Evolutionary conservation across 75 land plant species (phyloP).

Genomic region (Pinus albicaulis): DNA sequence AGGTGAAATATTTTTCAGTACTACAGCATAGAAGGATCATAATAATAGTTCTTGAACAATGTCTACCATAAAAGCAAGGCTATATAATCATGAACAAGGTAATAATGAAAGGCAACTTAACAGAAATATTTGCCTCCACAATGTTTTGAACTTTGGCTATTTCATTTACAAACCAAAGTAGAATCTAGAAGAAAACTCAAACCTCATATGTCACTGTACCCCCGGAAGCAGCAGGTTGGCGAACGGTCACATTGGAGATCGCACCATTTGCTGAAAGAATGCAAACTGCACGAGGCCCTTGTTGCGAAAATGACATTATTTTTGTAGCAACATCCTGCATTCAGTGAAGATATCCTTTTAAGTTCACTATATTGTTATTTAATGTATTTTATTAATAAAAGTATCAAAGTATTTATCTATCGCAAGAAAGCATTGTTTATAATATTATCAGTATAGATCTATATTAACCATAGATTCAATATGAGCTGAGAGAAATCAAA

Average conservation of each 20-base stretch:
- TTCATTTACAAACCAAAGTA: no score
- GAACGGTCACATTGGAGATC: slow-evolving; percentile 59
- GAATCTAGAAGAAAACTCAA: neutral
- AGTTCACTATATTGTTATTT: neutral
- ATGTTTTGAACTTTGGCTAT: no score
- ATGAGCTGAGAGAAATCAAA: no score
- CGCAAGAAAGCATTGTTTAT: neutral
- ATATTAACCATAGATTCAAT: no score
- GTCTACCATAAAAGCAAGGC: neutral
- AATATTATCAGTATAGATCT: no score
- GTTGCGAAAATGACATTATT: slow-evolving; percentile 64
- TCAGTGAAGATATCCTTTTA: neutral
- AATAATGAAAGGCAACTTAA: neutral
- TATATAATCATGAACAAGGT: neutral
- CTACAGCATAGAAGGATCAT: neutral
- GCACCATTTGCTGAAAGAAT: slow-evolving; percentile 66
- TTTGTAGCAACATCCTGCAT: slow-evolving; percentile 60
- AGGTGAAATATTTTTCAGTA: neutral
- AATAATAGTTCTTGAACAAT: neutral
- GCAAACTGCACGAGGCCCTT: slow-evolving; percentile 61
- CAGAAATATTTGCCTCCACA: neutral
- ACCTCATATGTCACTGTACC: slow-evolving; percentile 77
- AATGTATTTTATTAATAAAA: neutral
- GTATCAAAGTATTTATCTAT: neutral
- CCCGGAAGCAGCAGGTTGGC: slow-evolving; percentile 58